These are phyloP conservation scores for Xylaria multiplex DNA, from an alignment of 2,329 filamentous ascomycete genomes.

Conservation along the genomic window DNA sequence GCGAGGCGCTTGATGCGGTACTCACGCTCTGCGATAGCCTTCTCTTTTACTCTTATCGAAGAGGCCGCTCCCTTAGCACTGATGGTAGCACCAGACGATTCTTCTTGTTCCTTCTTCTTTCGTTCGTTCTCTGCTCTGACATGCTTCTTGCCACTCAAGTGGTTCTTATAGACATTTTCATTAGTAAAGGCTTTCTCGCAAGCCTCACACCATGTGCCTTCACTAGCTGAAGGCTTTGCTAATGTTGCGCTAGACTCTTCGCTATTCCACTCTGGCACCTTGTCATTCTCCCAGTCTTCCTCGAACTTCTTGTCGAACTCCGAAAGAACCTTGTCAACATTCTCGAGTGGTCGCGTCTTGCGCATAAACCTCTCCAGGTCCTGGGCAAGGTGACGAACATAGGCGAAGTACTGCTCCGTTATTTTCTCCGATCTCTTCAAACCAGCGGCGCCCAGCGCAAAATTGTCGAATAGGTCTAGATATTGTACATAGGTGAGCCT, in stretches of 20 bases:
- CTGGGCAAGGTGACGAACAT: conserved; percentile 79
- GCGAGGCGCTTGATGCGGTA: conserved; percentile 83
- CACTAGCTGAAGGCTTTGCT: conserved; percentile 55
- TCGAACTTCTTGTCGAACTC: conserved; percentile 87
- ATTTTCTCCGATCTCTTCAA: conserved; percentile 85
- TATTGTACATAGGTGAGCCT: conserved; percentile 92
- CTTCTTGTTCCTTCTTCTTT: conserved; percentile 58
- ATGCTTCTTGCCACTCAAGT: conserved; percentile 92
- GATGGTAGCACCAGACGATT: conserved; percentile 44
- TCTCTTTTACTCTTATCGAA: conserved; percentile 78
- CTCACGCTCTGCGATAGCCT: conserved; percentile 89
- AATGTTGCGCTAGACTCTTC: conserved; percentile 58
- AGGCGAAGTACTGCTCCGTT: conserved; percentile 91
- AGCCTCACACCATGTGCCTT: conserved; percentile 87
- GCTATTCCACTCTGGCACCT: conserved; percentile 80
- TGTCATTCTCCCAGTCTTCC: conserved; percentile 80
- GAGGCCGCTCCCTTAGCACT: conserved; percentile 49
- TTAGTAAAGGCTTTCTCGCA: conserved; percentile 97
- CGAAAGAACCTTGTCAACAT: conserved; percentile 79
- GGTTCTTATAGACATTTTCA: conserved; percentile 90
- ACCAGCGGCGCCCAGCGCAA: conserved; percentile 76
- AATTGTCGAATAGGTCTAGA: conserved; percentile 88
- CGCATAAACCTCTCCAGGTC: conserved; percentile 92
- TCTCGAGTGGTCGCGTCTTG: conserved; percentile 84
- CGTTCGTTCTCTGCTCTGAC: conserved; percentile 80